A percentile compares a stretch with the other conserved stretches of the same genome.
Evolutionary conservation across 2,329 filamentous ascomycete genomes (phyloP).

Genomic region (Colletotrichum chlorophyti): DNA sequence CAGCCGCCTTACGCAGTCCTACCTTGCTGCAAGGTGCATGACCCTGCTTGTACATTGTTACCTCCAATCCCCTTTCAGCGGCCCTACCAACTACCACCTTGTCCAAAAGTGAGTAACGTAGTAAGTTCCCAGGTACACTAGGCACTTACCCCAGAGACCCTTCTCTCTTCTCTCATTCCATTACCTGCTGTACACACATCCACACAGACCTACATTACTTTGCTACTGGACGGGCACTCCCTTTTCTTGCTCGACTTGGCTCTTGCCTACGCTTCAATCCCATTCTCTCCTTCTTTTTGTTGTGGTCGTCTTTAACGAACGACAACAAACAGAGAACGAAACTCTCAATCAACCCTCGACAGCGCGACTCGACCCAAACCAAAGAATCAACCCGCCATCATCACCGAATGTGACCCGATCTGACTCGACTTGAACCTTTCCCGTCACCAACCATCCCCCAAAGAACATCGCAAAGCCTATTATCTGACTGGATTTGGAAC

Average conservation of each 20-base stretch:
- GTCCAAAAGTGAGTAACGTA: no score
- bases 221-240: no score
- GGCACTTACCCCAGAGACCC: conserved; percentile 13
- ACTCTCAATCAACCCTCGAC: neutral
- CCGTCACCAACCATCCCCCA: neutral
- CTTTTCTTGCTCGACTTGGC: neutral
- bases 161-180: neutral
- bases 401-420: neutral
- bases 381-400: neutral
- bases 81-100: no score
- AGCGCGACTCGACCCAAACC: neutral
- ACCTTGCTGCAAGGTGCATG: conserved; percentile 11
- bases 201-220: neutral
- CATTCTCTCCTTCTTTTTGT: conserved; percentile 2
- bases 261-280: conserved; percentile 11
- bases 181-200: neutral
- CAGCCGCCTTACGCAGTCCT: conserved; percentile 25
- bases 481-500: conserved; percentile 26
- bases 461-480: neutral
- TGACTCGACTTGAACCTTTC: no score
- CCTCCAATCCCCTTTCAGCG: conserved; percentile 7
- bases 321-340: neutral
- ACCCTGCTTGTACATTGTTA: neutral
- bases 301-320: neutral
- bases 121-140: no score